Evolutionary conservation across 2,329 filamentous ascomycete genomes (phyloP).

Genomic region (Pyrenophora tritici-repentis): DNA sequence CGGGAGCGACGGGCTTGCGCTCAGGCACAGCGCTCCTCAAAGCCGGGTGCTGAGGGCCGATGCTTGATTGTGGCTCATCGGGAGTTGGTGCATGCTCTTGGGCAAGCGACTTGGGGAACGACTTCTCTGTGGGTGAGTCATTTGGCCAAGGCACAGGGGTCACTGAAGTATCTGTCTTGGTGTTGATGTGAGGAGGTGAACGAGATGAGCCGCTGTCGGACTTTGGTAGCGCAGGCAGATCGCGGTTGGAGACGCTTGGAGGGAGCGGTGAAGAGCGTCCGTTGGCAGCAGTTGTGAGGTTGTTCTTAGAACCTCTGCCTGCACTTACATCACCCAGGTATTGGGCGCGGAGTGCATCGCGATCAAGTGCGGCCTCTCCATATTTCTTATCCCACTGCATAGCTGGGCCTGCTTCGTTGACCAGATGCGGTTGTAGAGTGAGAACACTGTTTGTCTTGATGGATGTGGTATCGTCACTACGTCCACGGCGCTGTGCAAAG

Average conservation of each 20-base stretch:
- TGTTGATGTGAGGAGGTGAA: conserved; percentile 33
- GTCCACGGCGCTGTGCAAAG: conserved; percentile 60
- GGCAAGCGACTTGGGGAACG: conserved; percentile 1
- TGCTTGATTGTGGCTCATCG: conserved; percentile 29
- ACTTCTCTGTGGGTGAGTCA: conserved; percentile 24
- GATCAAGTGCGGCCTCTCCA: conserved; percentile 88
- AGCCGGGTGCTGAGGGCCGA: conserved; percentile 49
- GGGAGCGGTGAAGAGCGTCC: conserved; percentile 36
- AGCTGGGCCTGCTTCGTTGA: conserved; percentile 86
- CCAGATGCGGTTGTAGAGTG: conserved; percentile 81
- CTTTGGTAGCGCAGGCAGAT: conserved; percentile 51
- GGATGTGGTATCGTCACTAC: conserved; percentile 58
- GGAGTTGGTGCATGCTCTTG: conserved; percentile 13
- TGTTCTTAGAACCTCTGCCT: conserved; percentile 67
- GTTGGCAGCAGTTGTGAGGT: conserved; percentile 45
- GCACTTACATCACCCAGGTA: conserved; percentile 77
- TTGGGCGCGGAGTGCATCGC: conserved; percentile 80
- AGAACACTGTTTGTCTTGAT: conserved; percentile 87
- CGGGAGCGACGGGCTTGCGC: conserved; percentile 13
- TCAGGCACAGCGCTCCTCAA: conserved; percentile 44
- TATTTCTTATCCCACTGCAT: conserved; percentile 98
- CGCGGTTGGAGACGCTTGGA: conserved; percentile 41
- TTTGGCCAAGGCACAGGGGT: conserved; percentile 39
- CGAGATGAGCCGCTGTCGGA: conserved; percentile 33
- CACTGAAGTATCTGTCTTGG: conserved; percentile 39